Base-by-base conservation (phyloP, 805 yeast species). In the Spathaspora girioi region DNA sequence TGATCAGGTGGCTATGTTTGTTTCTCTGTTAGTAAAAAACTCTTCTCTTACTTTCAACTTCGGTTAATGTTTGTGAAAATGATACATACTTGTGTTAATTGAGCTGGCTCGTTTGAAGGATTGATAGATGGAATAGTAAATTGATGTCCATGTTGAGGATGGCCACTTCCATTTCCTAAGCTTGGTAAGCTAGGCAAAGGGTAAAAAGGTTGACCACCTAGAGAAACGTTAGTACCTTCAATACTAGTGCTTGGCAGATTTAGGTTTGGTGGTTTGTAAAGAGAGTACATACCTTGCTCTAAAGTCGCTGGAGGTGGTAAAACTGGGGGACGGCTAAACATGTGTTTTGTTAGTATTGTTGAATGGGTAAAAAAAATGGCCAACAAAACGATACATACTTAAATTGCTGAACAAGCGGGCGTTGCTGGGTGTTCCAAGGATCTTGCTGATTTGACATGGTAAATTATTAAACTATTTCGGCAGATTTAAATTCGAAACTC, bases 281-380 rank as follows among this genome's bases (percentile, higher is more conserved):
- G 11, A 38, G 19, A 17, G 43, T 43, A 75, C 78, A 49, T 73
- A 74, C 81, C 78, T 50, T 78, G 69, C 59, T 79, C 83, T 54
- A 79, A 68, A 41, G 76, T 67, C 15, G 81, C 80, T 15, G 86
- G 85, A 11, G 86, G 84, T 6, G 85, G 86, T 54, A 81, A 70
- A 15, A 81, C 83, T 10, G 84, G 84, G 6, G 83, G 82, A 60
- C 81, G 83, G 57, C 84, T 80, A 54, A n/a, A 47, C 48, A 19
- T 31, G 32, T 20, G 12, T 10, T 12, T 38, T 23, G 69, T 63
- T 64, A 66, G 71, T 66, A 66, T 14, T 18, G 14, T 38, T 15
- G 10, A n/a, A 17, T n/a, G 7, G 48, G 23, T 18, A 35, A 10
- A 2, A 43, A 26, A 26, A 10, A 12, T 8, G 23, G 23, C n/a